Evolutionary conservation across 306 rosid species (phyloP).

Genomic region (Arachis hypogaea): DNA sequence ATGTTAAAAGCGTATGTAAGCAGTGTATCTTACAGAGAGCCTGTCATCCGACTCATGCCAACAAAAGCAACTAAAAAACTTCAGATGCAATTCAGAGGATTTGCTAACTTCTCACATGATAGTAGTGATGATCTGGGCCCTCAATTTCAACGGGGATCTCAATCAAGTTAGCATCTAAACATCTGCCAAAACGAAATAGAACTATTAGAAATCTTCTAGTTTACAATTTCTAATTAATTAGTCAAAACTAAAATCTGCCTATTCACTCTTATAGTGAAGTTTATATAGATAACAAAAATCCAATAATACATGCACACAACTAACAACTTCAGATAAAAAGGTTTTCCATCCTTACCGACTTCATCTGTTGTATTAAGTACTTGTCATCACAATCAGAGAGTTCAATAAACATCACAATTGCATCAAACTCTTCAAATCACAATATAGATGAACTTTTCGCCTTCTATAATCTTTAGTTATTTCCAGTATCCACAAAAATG

Average conservation of each 20-base stretch:
- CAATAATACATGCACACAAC: conserved; percentile 30
- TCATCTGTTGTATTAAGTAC: conserved; percentile 3
- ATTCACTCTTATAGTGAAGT: conserved; percentile 23
- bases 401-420: neutral
- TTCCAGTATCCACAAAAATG: neutral
- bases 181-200: conserved; percentile 55
- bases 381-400: neutral
- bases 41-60: conserved; percentile 4
- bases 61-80: conserved; percentile 30
- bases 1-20: conserved; percentile 32
- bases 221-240: conserved; percentile 20
- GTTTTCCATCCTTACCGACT: conserved; percentile 8
- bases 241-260: neutral
- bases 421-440: neutral
- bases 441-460: neutral
- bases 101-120: conserved; percentile 67
- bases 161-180: conserved; percentile 89
- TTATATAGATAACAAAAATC: conserved; percentile 18
- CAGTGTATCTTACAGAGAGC: conserved; percentile 20
- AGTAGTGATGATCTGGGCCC: conserved; percentile 69
- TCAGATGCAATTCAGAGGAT: conserved; percentile 18
- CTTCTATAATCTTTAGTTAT: conserved; percentile 12
- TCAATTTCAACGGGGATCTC: conserved; percentile 88
- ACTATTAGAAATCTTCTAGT: conserved; percentile 18
- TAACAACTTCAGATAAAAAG: conserved; percentile 7